These are phyloP conservation scores for Magnolia changhungtana DNA, from an alignment of 164 flowering plant genomes.

Conservation along the genomic window DNA sequence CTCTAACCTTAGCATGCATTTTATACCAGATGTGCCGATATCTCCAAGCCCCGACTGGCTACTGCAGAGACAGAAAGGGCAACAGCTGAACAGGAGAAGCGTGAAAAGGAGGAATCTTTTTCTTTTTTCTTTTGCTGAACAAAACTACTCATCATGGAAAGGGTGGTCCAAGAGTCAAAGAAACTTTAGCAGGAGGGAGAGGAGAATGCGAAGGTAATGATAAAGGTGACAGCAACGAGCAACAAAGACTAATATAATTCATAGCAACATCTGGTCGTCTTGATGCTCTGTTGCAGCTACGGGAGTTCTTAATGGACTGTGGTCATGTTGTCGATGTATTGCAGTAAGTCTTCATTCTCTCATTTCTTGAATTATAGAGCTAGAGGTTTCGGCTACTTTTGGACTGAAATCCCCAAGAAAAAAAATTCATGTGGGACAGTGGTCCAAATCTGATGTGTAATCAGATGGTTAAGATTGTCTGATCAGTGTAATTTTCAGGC, in stretches of 20 bases:
- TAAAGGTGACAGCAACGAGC: not conserved
- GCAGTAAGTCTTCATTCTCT: too few species aligned
- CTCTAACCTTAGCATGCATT: not conserved
- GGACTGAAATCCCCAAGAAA: too few species aligned
- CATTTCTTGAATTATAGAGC: too few species aligned
- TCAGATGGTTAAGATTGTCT: too few species aligned
- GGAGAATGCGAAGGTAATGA: conserved; percentile 74
- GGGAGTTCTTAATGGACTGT: too few species aligned
- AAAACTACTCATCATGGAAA: conserved; percentile 64
- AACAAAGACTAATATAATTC: not conserved
- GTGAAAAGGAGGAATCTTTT: conserved; percentile 48
- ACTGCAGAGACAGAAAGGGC: conserved; percentile 51
- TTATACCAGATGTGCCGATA: conserved; percentile 56
- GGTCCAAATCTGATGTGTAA: too few species aligned
- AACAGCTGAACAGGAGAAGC: conserved; percentile 55
- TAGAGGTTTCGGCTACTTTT: too few species aligned
- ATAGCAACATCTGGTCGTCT: not conserved
- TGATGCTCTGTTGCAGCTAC: conserved; percentile 46
- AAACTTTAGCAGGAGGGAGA: conserved; percentile 63
- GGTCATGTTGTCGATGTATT: too few species aligned
- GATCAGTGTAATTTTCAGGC: too few species aligned
- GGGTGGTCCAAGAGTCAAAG: conserved; percentile 67
- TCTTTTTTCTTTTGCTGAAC: conserved; percentile 55
- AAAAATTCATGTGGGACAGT: too few species aligned
- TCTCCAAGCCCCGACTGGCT: conserved; percentile 55